Base-by-base conservation (phyloP, 495 filamentous ascomycete species). In the Zalerion maritima region DNA sequence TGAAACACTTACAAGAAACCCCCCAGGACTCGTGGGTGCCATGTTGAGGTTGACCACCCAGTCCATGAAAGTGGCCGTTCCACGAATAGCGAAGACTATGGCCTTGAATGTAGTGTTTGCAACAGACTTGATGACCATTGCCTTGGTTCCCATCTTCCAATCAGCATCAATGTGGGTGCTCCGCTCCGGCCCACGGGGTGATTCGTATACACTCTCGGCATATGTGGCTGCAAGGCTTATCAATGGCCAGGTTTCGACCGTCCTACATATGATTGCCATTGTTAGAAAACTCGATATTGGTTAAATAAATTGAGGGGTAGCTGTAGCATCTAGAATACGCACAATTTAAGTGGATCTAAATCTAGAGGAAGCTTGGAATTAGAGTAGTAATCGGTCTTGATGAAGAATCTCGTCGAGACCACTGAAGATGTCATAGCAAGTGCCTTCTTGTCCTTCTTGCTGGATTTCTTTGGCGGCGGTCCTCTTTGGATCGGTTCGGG, bases 11-110 rank as follows among this genome's bases (percentile, higher is more conserved):
- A 71, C 66, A 5, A 91, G 45, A 38, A 87, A 86, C 0, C 68
- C 72, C 0, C 33, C 31, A 0, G 81, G 78, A 1, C 67, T 53
- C 0, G 60, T 58, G 2, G 81, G 81, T 5, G 62, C 64, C 0
- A 69, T 65, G 13, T 74, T 68, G 4, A 83, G 59, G 44, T 91
- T 91, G 5, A 86, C 78, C 2, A 74, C 64, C 81, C 81, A 89
- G 50, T 89, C 81, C 57, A 80, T 73, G 42, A 84, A 79, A 1
- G 69, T 79, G 18, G 81, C 71, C 0, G 68, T 81, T 1, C 81
- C 81, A 4, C 81, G 70, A 29, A 89, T 80, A 19, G 81, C 79
- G 41, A 87, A 78, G 14, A 86, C 73, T 23, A 87, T 71, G 9
- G 72, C 74, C 43, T 82, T 72, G 57, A 74, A 68, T 40, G 81